Evolutionary conservation across 768 basidiomycete species (phyloP), one percentile per base, ranked within the genome.

Genomic region (Lactarius psammicola): DNA sequence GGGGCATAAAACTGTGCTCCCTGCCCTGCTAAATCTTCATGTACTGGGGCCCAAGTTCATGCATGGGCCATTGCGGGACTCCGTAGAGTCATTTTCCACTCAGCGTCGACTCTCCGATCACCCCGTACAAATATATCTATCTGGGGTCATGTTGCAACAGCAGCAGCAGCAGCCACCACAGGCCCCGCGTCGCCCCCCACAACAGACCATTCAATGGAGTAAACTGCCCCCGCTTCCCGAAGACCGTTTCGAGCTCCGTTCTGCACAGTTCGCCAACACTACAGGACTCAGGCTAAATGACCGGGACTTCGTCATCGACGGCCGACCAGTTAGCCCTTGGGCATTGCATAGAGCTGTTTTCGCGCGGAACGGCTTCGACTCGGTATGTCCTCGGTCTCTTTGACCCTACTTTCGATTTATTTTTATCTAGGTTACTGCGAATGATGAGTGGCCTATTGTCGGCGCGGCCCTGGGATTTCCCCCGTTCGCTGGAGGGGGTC

Each of bases 81-180:
- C 42, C 20, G 9, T 44, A n/a, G 2, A 8, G 2, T 44, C 42
- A 20, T 44, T 44, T n/a, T 0, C n/a, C 8, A 20, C 42, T 2
- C 42, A n/a, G 20, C 42, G 42, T 20, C 42, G 17, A 44, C 18
- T n/a, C 20, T 44, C 42, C 8, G 42, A 20, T 44, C 42, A 1
- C n/a, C 20, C 42, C 42, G 18, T 44, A 44, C 18, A 44, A 34
- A 11, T 34, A n/a, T n/a, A n/a, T n/a, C n/a, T n/a, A n/a, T n/a
- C n/a, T n/a, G n/a, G n/a, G n/a, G n/a, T n/a, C n/a, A n/a, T n/a
- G n/a, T n/a, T n/a, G n/a, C n/a, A n/a, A n/a, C n/a, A n/a, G n/a
- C n/a, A n/a, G n/a, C n/a, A n/a, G n/a, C 65, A 66, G 42, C 65
- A 54, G 57, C 53, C 61, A 9, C 56, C 56, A 3, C 65, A 63